Evolutionary conservation across 2,329 filamentous ascomycete genomes (phyloP).

Genomic region (Talaromyces sp.): DNA sequence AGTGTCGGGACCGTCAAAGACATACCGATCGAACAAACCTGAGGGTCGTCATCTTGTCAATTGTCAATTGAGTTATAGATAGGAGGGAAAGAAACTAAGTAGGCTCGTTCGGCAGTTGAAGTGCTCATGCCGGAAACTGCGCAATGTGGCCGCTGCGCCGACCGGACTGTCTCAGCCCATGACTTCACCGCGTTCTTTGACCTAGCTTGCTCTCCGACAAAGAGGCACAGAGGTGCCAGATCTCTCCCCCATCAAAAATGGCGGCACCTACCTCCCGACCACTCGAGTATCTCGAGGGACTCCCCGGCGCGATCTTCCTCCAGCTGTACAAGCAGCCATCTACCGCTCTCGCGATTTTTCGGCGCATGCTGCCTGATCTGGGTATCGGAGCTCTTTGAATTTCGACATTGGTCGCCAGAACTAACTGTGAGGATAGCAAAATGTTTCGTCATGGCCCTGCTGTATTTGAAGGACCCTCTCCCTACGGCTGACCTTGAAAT

Average conservation of each 20-base stretch:
- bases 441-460: constrained; percentile 90
- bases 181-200: constrained; percentile 16
- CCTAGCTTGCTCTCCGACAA: constrained; percentile 2
- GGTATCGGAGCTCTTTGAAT: constrained; percentile 54
- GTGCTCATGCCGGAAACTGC: constrained; percentile 32
- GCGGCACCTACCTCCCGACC: constrained; percentile 61
- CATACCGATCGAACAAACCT: constrained; percentile 68
- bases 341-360: constrained; percentile 91
- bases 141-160: constrained; percentile 30
- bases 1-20: not conserved
- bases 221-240: constrained; percentile 25
- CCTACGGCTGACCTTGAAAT: constrained; percentile 77
- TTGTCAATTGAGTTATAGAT: not conserved
- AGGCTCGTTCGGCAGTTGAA: constrained; percentile 12
- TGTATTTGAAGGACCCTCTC: constrained; percentile 85
- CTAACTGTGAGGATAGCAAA: constrained; percentile 64
- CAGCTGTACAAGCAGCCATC: constrained; percentile 95
- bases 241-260: constrained; percentile 48
- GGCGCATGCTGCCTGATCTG: constrained; percentile 92
- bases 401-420: constrained; percentile 4
- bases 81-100: constrained; percentile 3
- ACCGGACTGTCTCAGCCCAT: constrained; percentile 28
- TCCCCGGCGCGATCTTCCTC: constrained; percentile 85
- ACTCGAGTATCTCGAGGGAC: constrained; percentile 90
- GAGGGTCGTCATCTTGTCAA: constrained; percentile 53